Percentiles rank a stretch among this genome's conserved stretches.
Conservation (phyloP, 345 rosid species). For the Arabidopsis thaliana region DNA sequence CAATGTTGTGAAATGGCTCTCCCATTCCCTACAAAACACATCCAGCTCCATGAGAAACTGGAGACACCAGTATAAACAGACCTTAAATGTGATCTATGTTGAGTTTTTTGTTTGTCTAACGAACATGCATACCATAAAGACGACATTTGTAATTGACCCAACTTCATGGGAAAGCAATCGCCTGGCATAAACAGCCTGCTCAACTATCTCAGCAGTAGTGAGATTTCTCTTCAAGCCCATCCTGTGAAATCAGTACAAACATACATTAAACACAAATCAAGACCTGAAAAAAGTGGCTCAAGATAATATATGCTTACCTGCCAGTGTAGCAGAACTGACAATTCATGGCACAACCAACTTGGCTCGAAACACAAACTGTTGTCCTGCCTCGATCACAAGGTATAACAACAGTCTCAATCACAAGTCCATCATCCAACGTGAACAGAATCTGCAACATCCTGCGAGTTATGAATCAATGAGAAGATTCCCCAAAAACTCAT, state of each 20-base stretch:
- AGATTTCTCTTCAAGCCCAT: conserved; percentile 93
- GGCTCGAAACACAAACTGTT: conserved; percentile 94
- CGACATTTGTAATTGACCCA: conserved; percentile 84
- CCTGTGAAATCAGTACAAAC: conserved; percentile 43
- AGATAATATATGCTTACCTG: conserved; percentile 51
- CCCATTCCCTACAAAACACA: conserved; percentile 85
- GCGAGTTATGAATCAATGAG: conserved; percentile 73
- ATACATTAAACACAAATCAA: not conserved
- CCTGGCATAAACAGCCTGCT: conserved; percentile 81
- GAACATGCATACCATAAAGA: conserved; percentile 76
- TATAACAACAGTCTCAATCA: conserved; percentile 82
- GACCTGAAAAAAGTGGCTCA: not conserved
- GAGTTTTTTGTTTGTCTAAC: not conserved
- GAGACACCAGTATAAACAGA: not conserved
- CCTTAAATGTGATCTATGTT: not conserved
- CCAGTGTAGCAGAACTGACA: conserved; percentile 98
- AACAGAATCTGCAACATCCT: conserved; percentile 94
- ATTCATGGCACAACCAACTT: conserved; percentile 95
- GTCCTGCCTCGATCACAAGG: conserved; percentile 89
- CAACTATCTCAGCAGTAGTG: conserved; percentile 85
- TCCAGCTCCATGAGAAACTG: conserved; percentile 18
- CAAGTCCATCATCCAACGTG: conserved; percentile 75
- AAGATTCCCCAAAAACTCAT: conserved; percentile 43
- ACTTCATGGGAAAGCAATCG: conserved; percentile 65
- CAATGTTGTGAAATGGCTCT: conserved; percentile 89